phyloP scores from a whole-genome alignment of 805 yeast species.

The Candida odintsovae region DNA sequence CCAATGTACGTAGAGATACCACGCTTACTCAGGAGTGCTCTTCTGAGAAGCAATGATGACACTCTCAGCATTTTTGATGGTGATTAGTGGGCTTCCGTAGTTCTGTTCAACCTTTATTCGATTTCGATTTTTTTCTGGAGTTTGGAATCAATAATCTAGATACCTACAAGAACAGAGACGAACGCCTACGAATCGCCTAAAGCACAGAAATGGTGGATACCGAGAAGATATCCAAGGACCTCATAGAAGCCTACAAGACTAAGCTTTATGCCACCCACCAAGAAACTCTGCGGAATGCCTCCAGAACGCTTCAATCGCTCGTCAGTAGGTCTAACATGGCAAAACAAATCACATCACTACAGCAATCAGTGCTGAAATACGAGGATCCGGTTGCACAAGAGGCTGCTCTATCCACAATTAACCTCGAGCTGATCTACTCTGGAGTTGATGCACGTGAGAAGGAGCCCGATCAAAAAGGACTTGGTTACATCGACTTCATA shows the following conservation, averaged over 20 bases:
- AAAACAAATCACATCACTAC: not conserved
- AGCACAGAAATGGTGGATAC: not conserved
- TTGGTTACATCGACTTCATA: constrained; percentile 49
- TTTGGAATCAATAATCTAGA: not conserved
- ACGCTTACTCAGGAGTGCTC: not conserved
- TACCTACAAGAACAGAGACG: no score
- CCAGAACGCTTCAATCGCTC: not conserved
- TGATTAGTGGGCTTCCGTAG: not conserved
- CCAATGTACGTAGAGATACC: not conserved
- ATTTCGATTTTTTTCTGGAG: not conserved
- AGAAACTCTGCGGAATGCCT: not conserved
- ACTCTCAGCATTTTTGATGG: not conserved
- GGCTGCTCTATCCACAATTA: constrained; percentile 54
- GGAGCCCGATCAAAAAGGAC: constrained; percentile 24
- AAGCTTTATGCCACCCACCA: not conserved
- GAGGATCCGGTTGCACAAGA: constrained; percentile 17
- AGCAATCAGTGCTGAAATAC: constrained; percentile 8
- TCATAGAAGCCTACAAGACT: not conserved
- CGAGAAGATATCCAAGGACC: not conserved
- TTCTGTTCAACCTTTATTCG: not conserved
- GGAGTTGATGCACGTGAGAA: constrained; percentile 51
- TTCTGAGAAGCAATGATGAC: not conserved
- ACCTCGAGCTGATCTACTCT: constrained; percentile 49
- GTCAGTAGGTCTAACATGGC: not conserved
- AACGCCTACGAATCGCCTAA: no score